Evolutionary conservation across 2,329 filamentous ascomycete genomes (phyloP).

Genomic region (Fusarium nelsonii): DNA sequence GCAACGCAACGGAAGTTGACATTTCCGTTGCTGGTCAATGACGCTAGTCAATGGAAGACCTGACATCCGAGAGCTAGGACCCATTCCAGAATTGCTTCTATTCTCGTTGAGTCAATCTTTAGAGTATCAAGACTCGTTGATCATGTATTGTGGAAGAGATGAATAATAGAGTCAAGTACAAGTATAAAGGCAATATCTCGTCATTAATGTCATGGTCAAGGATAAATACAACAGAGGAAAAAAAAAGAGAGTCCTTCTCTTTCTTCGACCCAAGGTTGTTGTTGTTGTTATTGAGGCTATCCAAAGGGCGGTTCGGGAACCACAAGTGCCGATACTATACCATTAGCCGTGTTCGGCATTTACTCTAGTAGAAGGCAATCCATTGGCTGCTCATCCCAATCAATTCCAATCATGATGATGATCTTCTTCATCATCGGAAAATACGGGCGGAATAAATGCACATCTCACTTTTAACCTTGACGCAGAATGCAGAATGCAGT

Average conservation of each 20-base stretch:
- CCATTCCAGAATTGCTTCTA: constrained; percentile 10
- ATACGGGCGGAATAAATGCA: background rate
- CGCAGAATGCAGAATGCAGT: background rate
- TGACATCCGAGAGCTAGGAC: constrained; percentile 43
- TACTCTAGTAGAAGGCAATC: background rate
- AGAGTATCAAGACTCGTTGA: background rate
- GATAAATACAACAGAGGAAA: background rate
- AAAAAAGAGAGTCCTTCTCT: no score
- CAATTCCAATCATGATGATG: constrained; percentile 7
- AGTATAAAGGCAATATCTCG: background rate
- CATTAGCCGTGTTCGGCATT: background rate
- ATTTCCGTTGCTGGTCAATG: constrained; percentile 39
- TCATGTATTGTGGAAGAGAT: background rate
- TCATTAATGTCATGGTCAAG: background rate
- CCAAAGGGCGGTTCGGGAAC: background rate
- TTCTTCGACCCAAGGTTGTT: no score
- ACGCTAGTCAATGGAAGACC: constrained; percentile 46
- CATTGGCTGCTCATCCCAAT: constrained; percentile 2
- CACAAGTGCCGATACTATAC: constrained; percentile 2
- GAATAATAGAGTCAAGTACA: constrained; percentile 4
- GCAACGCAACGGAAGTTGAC: constrained; percentile 35
- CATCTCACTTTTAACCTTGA: background rate
- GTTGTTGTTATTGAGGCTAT: background rate
- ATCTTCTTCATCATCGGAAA: constrained; percentile 1
- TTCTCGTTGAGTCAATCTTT: background rate